phyloP scores from a whole-genome alignment of 2,329 filamentous ascomycete species.

The Metarhizium anisopliae region DNA sequence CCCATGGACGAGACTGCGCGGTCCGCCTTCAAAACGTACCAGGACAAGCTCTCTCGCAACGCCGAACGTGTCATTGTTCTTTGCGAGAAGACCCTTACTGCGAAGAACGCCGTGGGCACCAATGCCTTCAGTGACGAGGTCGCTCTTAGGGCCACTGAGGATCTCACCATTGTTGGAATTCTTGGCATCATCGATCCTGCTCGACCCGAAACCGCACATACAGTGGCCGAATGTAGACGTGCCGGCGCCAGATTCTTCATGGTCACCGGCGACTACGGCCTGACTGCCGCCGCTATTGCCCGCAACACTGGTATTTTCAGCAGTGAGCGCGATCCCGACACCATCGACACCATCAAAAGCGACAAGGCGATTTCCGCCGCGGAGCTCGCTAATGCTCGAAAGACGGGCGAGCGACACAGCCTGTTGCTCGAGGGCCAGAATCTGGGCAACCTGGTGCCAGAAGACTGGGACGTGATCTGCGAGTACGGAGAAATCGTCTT shows the following conservation, averaged over 20 bases:
- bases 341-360: slow-evolving; percentile 15
- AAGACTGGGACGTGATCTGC: slow-evolving; percentile 37
- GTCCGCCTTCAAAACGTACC: slow-evolving; percentile 24
- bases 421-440: slow-evolving; percentile 44
- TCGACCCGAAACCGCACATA: slow-evolving; percentile 31
- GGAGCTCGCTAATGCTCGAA: slow-evolving; percentile 12
- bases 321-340: slow-evolving; percentile 32
- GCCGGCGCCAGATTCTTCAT: slow-evolving; percentile 37
- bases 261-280: slow-evolving; percentile 38
- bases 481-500: slow-evolving; percentile 54
- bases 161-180: slow-evolving; percentile 40
- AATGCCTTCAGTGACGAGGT: slow-evolving; percentile 44
- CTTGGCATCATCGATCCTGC: slow-evolving; percentile 41
- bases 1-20: slow-evolving; percentile 24
- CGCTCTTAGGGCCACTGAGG: slow-evolving; percentile 25
- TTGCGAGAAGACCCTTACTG: slow-evolving; percentile 26
- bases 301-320: slow-evolving; percentile 57
- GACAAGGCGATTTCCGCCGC: slow-evolving; percentile 6
- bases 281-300: slow-evolving; percentile 58
- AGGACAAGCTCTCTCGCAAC: slow-evolving; percentile 30
- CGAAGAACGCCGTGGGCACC: slow-evolving; percentile 21
- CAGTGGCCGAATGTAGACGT: slow-evolving; percentile 31
- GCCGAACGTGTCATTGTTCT: slow-evolving; percentile 35
- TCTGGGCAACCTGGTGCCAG: slow-evolving; percentile 43
- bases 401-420: slow-evolving; percentile 13